Base-by-base conservation (phyloP, 805 yeast genomes). In the Metschnikowia koreensis region DNA sequence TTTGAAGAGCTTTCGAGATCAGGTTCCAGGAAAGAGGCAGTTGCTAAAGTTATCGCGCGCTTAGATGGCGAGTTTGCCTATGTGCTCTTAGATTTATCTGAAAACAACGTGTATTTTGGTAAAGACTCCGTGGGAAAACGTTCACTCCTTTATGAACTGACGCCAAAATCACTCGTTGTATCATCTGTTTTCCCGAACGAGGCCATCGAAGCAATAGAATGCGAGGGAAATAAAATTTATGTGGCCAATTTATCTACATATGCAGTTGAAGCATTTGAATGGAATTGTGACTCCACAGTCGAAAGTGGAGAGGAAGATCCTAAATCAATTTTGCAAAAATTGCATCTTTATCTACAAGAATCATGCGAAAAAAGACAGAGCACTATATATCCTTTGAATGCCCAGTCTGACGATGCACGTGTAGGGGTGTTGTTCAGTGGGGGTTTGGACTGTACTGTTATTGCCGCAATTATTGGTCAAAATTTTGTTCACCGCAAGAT, bases 371-470 rank as follows among this genome's bases (percentile, higher is more conserved):
- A 73, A n/a, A 71, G 94, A 52, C 78, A 84, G n/a, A 63, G 67
- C 9, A 77, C 88, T 0, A 85, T 87, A 6, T 78, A 77, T 52
- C 92, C 94, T 1, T 50, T 80, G 2, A 79, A 76, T 51, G 54
- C 66, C 10, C 15, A 41, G 9, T 56, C 65, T 0, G 66, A 66
- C 8, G 41, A 46, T 11, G 50, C 54, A 8, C 38, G 34, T 5
- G 12, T 54, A 3, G 87, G 87, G 0, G 73, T 94, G 0, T 68
- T 94, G 33, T 94, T 92, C 63, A 89, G 97, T 41, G 99, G 99
- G 1, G 99, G 99, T 0, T 73, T 94, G 4, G 99, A 94, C 63
- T 94, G 99, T 66, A 86, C 97, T 0, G 68, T 93, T 0, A 62
- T 94, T 26, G 91, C 96, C 0, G 81, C 83, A 0, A 45, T 86